These are phyloP conservation scores for Fimicolochytrium jonesii DNA, from an alignment of 192 early-diverging fungal species.

Conservation along the genomic window DNA sequence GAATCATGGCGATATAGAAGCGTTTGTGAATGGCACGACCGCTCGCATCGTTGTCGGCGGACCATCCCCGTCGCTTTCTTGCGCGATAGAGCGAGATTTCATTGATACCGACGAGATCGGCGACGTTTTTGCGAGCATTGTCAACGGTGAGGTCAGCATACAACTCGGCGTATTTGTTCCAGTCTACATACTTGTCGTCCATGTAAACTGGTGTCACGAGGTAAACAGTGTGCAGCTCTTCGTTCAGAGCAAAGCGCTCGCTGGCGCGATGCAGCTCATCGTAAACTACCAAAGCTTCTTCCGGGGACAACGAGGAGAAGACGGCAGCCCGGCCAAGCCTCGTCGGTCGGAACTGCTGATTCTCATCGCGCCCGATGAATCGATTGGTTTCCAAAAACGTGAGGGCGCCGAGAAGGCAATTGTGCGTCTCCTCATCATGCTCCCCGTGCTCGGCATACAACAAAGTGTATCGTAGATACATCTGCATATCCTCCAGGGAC, in stretches of 20 bases:
- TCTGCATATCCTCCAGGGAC: conserved; percentile 11
- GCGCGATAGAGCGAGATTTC: not conserved
- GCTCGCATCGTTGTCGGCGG: not conserved
- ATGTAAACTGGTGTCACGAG: conserved; percentile 19
- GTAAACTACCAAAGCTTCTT: conserved; percentile 34
- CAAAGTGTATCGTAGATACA: not conserved
- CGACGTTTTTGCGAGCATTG: not conserved
- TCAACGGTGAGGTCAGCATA: not conserved
- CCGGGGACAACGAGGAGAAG: conserved; percentile 30
- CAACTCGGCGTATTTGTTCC: not conserved
- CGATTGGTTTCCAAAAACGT: not conserved
- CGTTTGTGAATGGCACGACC: conserved; percentile 11
- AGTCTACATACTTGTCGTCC: not conserved
- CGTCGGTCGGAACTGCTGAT: conserved; percentile 15
- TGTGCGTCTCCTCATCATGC: not conserved
- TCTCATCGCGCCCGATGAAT: not conserved
- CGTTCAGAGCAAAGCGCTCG: conserved; percentile 30
- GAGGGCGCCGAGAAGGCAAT: not conserved
- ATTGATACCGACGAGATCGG: conserved; percentile 8
- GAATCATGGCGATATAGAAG: conserved; percentile 32
- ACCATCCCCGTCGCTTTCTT: not conserved
- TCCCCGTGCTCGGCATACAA: conserved; percentile 7
- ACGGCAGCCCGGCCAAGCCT: conserved; percentile 30
- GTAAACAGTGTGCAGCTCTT: conserved; percentile 29
- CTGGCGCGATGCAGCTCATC: conserved; percentile 22